Percentiles rank a stretch among this genome's conserved stretches.
phyloP scores from a whole-genome alignment of 345 rosid species.

The Turnera subulata region DNA sequence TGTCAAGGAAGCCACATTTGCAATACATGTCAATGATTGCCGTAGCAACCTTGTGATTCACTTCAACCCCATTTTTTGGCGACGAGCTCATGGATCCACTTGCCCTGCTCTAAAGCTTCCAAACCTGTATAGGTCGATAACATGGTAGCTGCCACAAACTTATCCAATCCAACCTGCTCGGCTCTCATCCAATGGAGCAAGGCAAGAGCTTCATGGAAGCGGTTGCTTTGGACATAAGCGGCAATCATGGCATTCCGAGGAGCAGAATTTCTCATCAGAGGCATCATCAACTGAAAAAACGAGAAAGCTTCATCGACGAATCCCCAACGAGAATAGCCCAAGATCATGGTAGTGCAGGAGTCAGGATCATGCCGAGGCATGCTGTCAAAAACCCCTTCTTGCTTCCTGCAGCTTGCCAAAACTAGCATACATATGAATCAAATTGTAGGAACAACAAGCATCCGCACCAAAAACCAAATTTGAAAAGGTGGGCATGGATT shows the following conservation, averaged over 20 bases:
- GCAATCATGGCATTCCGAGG: slow-evolving; percentile 50
- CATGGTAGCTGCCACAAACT: slow-evolving; percentile 38
- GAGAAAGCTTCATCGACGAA: slow-evolving; percentile 34
- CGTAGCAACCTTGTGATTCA: slow-evolving; percentile 38
- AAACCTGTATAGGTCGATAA: slow-evolving; percentile 38
- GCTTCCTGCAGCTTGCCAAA: slow-evolving; percentile 32
- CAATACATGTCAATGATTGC: slow-evolving; percentile 46
- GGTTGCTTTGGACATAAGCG: slow-evolving; percentile 38
- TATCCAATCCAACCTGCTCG: slow-evolving; percentile 33
- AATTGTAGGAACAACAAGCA: slow-evolving; percentile 26
- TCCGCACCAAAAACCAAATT: slow-evolving; percentile 36
- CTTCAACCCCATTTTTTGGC: slow-evolving; percentile 25
- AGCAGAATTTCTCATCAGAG: slow-evolving; percentile 40
- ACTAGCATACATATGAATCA: slow-evolving; percentile 43
- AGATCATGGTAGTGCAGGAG: slow-evolving; percentile 45
- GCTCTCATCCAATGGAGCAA: slow-evolving; percentile 42
- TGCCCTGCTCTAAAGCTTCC: slow-evolving; percentile 39
- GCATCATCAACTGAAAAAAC: slow-evolving; percentile 35
- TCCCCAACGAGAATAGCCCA: slow-evolving; percentile 42
- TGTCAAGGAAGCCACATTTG: slow-evolving; percentile 45
- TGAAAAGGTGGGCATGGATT: slow-evolving; percentile 42
- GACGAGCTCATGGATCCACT: slow-evolving; percentile 35
- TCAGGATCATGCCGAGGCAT: slow-evolving; percentile 23
- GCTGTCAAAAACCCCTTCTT: slow-evolving; percentile 30
- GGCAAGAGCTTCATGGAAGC: slow-evolving; percentile 42